Evolutionary conservation across 1,139 yeast genomes (phyloP), one percentile per base, ranked within the genome.

Genomic region (Pichia sp.): DNA sequence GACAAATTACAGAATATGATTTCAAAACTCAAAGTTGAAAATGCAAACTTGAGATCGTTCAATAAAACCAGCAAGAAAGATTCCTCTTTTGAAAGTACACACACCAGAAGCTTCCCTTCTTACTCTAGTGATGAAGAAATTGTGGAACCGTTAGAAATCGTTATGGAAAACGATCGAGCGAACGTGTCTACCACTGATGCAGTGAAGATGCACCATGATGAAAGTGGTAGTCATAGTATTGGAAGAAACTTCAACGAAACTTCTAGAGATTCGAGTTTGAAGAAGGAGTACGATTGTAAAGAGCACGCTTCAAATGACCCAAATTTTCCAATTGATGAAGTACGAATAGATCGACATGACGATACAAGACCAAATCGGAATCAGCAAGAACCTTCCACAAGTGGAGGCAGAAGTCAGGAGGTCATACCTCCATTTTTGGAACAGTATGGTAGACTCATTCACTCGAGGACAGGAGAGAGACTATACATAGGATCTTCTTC

Each of bases 401-500:
- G 31, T 26, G 26, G 26, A n/a, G 47, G 46, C 25, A 54, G 46
- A 43, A 44, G 23, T 8, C 51, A 51, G 23, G 67, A 65, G 47
- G 59, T 65, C 12, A 65, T 66, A 3, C 65, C 85, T 4, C 88
- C 88, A 3, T 80, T 85, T 49, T 72, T 85, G 23, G 89, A 83
- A 60, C 80, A 82, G 59, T 80, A 83, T 60, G 88, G 91, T 3
- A 73, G 89, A 50, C 69, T 85, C 50, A 82, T 85, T 9, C 85
- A 83, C 58, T 83, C 90, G 1, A 71, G 87, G 56, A 83, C 89
- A 0, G 91, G 91, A 2, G 89, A 85, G 61, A 77, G 82, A 56
- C 76, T 85, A 40, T 85, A 85, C 62, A 87, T 85, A 37, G 95
- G 93, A 1, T 83, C 90, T 1, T 84, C 91, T 0, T 84, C 91